Evolutionary conservation across 768 basidiomycete species (phyloP).

Genomic region (Pulveroboletus sp.): DNA sequence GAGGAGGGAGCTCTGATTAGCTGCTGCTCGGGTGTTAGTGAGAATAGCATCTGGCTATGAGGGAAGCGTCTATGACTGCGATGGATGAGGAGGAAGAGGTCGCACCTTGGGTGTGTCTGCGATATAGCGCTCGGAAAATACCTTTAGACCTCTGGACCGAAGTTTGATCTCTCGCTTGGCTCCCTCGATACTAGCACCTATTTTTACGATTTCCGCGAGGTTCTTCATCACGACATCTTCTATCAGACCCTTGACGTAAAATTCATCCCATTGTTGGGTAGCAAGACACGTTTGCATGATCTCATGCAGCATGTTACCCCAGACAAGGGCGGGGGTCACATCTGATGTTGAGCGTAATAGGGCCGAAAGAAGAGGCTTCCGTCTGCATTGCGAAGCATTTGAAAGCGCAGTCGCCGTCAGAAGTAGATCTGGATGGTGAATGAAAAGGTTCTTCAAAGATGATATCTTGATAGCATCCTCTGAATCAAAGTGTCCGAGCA

Average conservation of each 20-base stretch:
- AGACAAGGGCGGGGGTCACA: constrained; percentile 64
- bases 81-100: neutral
- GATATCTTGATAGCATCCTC: constrained; percentile 53
- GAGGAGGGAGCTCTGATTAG: constrained; percentile 49
- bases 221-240: constrained; percentile 49
- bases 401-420: constrained; percentile 88
- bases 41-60: constrained; percentile 59
- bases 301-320: constrained; percentile 92
- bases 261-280: constrained; percentile 56
- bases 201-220: constrained; percentile 58
- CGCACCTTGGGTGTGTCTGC: constrained; percentile 58
- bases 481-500: constrained; percentile 49
- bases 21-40: constrained; percentile 56
- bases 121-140: constrained; percentile 66
- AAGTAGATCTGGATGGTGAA: constrained; percentile 90
- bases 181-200: constrained; percentile 53
- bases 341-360: constrained; percentile 57
- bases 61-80: neutral
- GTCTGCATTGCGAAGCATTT: constrained; percentile 73
- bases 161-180: constrained; percentile 58
- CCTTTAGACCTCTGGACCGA: constrained; percentile 59
- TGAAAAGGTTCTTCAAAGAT: constrained; percentile 61
- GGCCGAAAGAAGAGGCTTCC: constrained; percentile 77
- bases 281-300: constrained; percentile 79
- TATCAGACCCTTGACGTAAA: constrained; percentile 56